Percentiles rank a stretch among this genome's conserved stretches.
These are phyloP conservation scores for Globisporangium heterothallicum DNA, from an alignment of 352 stramenopile species.

Conservation along the genomic window DNA sequence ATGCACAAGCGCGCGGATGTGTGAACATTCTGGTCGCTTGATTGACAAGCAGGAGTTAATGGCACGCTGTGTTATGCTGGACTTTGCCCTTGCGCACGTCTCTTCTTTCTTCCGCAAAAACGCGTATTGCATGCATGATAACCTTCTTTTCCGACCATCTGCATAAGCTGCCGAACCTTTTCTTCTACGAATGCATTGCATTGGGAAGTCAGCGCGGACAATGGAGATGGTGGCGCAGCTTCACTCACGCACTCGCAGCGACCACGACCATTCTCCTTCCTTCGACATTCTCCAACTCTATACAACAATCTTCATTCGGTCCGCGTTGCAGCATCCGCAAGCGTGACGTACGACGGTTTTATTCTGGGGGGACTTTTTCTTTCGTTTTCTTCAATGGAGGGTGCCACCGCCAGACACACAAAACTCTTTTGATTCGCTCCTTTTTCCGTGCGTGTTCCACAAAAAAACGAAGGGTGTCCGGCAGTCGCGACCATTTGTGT, in stretches of 20 bases:
- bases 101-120: neutral
- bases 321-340: neutral
- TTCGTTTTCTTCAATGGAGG: neutral
- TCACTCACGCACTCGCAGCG: neutral
- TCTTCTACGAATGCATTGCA: neutral
- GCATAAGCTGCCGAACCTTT: neutral
- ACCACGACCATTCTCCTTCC: neutral
- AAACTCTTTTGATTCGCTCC: no score
- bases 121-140: no score
- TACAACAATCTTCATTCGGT: neutral
- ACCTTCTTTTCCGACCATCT: neutral
- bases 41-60: neutral
- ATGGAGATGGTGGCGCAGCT: neutral
- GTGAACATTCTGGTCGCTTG: neutral
- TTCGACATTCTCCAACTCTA: neutral
- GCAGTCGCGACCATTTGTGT: neutral
- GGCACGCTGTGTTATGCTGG: neutral
- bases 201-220: neutral
- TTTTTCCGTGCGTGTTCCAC: conserved; percentile 4
- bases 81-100: neutral
- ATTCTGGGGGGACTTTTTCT: neutral
- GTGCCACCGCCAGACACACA: no score
- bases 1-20: neutral
- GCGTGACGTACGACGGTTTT: neutral
- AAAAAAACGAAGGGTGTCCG: conserved; percentile 3